Evolutionary conservation across 441 rosid species (phyloP).

Genomic region (Croton setiger): DNA sequence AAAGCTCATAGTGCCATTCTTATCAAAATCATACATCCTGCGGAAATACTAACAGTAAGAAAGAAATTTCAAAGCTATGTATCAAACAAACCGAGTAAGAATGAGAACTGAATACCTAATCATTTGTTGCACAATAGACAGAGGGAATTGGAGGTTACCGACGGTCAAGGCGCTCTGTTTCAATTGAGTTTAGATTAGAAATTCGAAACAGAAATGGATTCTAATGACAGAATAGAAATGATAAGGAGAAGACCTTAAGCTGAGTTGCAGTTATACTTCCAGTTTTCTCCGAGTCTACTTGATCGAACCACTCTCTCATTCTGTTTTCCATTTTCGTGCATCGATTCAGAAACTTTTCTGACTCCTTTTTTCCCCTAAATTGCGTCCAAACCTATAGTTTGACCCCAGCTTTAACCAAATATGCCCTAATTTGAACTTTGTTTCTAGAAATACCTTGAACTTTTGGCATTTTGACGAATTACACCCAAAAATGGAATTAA

Average conservation of each 20-base stretch:
- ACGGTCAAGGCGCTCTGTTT: constrained; percentile 53
- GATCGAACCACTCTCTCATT: constrained; percentile 59
- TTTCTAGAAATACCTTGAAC: too few relatives aligned
- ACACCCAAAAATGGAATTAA: too few relatives aligned
- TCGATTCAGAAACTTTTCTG: neutral
- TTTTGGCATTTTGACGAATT: too few relatives aligned
- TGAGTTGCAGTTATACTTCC: constrained; percentile 61
- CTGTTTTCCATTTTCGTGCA: constrained; percentile 40
- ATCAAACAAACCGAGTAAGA: too few relatives aligned
- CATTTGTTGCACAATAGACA: constrained; percentile 67
- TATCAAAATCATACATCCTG: constrained; percentile 76
- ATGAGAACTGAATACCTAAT: constrained; percentile 37
- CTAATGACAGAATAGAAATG: neutral
- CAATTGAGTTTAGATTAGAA: neutral
- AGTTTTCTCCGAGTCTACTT: constrained; percentile 55
- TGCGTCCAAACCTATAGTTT: too few relatives aligned
- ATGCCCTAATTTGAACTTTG: too few relatives aligned
- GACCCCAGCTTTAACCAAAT: too few relatives aligned
- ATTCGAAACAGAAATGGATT: neutral
- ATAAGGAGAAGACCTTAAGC: constrained; percentile 43
- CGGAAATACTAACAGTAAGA: neutral
- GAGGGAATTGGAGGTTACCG: constrained; percentile 57
- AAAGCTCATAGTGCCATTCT: constrained; percentile 68
- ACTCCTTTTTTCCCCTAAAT: too few relatives aligned
- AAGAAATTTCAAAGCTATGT: too few relatives aligned